A percentile compares a stretch with the other conserved stretches of the same genome.
phyloP scores from a whole-genome alignment of 805 yeast genomes.

The Metschnikowia santaceciliae region DNA sequence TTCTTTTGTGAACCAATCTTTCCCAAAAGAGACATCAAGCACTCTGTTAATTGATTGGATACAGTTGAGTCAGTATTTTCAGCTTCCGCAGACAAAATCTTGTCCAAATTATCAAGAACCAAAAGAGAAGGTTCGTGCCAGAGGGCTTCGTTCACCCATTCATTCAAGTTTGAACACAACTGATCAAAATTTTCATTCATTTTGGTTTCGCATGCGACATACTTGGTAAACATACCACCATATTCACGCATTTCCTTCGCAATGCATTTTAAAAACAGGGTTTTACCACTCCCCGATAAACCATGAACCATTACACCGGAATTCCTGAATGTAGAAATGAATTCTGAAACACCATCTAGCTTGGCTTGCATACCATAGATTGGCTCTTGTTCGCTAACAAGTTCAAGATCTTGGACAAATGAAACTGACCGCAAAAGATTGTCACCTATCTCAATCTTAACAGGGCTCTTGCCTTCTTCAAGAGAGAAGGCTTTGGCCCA shows the following conservation, averaged over 20 bases:
- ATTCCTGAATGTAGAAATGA: slow-evolving; percentile 41
- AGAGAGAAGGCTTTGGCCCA: slow-evolving; percentile 41
- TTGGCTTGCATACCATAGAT: slow-evolving; percentile 54
- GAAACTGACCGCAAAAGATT: slow-evolving; percentile 45
- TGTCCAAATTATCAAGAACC: slow-evolving; percentile 75
- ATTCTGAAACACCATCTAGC: slow-evolving; percentile 36
- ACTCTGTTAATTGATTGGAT: slow-evolving; percentile 64
- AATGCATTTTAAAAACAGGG: slow-evolving; percentile 48
- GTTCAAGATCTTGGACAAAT: slow-evolving; percentile 23
- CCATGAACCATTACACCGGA: slow-evolving; percentile 68
- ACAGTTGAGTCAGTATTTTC: slow-evolving; percentile 56
- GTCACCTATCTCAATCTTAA: slow-evolving; percentile 47
- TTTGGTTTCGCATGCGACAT: slow-evolving; percentile 50
- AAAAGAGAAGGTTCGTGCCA: slow-evolving; percentile 80
- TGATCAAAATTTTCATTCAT: slow-evolving; percentile 52
- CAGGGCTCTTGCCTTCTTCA: slow-evolving; percentile 22
- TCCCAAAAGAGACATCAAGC: slow-evolving; percentile 43
- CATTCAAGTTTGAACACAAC: slow-evolving; percentile 41
- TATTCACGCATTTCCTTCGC: slow-evolving; percentile 30
- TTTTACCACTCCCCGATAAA: slow-evolving; percentile 77
- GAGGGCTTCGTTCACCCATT: slow-evolving; percentile 48
- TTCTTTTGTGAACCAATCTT: slow-evolving; percentile 42
- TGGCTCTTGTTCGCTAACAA: slow-evolving; percentile 23
- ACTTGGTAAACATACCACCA: slow-evolving; percentile 44
- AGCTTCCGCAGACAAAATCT: slow-evolving; percentile 62